Percentiles rank a stretch among this genome's conserved stretches.
Evolutionary conservation across 1,284 basidiomycete genomes (phyloP).

Genomic region (Ceratobasidium sp.): DNA sequence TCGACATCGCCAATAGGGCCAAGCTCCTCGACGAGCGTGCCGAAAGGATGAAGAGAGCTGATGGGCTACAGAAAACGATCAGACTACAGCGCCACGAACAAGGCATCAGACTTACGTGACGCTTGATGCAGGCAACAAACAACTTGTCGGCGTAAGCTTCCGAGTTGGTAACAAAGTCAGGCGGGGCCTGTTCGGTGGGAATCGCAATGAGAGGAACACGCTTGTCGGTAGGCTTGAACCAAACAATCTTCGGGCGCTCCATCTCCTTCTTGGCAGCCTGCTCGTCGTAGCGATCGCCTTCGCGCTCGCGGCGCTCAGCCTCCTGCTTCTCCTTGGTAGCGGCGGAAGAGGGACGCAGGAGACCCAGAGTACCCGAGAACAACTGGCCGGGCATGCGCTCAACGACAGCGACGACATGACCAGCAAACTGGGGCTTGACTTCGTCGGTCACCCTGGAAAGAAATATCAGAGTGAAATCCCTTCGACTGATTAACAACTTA

Average conservation of each 20-base stretch:
- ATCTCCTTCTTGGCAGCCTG: constrained; percentile 75
- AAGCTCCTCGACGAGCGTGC: constrained; percentile 96
- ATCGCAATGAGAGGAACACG: constrained; percentile 98
- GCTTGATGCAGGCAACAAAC: constrained; percentile 98
- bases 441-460: constrained; percentile 86
- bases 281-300: constrained; percentile 83
- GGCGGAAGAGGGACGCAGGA: constrained; percentile 94
- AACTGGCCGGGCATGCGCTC: constrained; percentile 98
- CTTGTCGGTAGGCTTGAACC: constrained; percentile 99
- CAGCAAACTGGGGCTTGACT: constrained; percentile 92
- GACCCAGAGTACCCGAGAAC: constrained; percentile 95
- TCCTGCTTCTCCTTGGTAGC: constrained; percentile 99
- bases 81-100: constrained; percentile 15
- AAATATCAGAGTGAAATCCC: constrained; percentile 39
- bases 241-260: constrained; percentile 97
- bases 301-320: constrained; percentile 93
- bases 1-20: constrained; percentile 98
- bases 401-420: constrained; percentile 97
- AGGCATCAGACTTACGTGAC: constrained; percentile 67
- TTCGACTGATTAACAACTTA: constrained; percentile 53
- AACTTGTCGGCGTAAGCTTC: constrained; percentile 89
- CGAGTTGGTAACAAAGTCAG: constrained; percentile 94
- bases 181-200: constrained; percentile 97
- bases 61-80: constrained; percentile 64
- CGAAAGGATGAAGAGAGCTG: constrained; percentile 98